Conservation (phyloP, 2,329 filamentous ascomycete species). For the Lomentospora prolificans region DNA sequence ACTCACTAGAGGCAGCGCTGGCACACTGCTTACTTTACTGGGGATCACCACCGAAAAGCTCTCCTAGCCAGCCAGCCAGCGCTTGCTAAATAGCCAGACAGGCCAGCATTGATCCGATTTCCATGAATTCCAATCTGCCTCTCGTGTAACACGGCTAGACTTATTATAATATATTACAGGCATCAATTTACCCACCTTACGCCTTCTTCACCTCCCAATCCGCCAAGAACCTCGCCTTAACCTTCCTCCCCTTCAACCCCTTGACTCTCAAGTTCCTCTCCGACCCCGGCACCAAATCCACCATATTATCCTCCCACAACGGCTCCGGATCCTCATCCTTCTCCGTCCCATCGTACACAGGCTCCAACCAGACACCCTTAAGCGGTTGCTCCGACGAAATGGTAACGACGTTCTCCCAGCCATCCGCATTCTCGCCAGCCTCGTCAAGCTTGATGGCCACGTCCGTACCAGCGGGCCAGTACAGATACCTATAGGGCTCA, state of each 20-base stretch:
- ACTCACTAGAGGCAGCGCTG: too few species aligned
- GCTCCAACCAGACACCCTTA: constrained; percentile 3
- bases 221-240: neutral
- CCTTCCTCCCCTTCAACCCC: constrained; percentile 1
- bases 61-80: too few species aligned
- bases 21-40: too few species aligned
- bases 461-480: neutral
- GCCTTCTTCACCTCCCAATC: constrained; percentile 4
- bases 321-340: neutral
- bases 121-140: too few species aligned
- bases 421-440: neutral
- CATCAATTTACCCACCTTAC: too few species aligned
- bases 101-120: too few species aligned
- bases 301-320: constrained; percentile 5
- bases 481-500: constrained; percentile 3
- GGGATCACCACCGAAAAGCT: too few species aligned
- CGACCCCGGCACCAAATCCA: neutral
- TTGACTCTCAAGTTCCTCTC: neutral
- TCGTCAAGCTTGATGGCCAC: neutral
- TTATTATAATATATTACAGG: too few species aligned
- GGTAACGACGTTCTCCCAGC: constrained; percentile 1
- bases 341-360: neutral
- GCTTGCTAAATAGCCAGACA: too few species aligned
- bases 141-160: too few species aligned
- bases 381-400: neutral